Conservation (phyloP, 805 yeast species). For the Yamadazyma takamatsuzukensis region DNA sequence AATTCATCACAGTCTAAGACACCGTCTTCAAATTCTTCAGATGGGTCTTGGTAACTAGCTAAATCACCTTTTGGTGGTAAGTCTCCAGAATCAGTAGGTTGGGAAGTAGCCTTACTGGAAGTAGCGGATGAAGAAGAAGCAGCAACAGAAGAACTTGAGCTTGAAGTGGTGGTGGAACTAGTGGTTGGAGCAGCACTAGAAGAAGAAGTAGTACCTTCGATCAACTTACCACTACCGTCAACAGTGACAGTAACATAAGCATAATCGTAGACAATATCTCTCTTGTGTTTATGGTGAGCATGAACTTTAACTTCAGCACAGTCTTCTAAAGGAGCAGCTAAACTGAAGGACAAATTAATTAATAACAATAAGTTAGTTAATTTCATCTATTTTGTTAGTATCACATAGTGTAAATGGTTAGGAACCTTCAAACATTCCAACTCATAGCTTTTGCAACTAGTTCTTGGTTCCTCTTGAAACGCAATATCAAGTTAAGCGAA, state of each 20-base stretch:
- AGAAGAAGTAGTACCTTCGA: constrained; percentile 20
- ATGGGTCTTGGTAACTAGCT: constrained; percentile 44
- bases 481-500: no score
- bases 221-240: constrained; percentile 39
- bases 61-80: constrained; percentile 46
- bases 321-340: constrained; percentile 14
- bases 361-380: constrained; percentile 10
- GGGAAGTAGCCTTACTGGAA: constrained; percentile 25
- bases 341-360: constrained; percentile 3
- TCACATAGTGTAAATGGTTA: not conserved
- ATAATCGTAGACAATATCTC: constrained; percentile 49
- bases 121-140: constrained; percentile 12
- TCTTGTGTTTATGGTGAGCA: constrained; percentile 59
- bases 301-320: constrained; percentile 31
- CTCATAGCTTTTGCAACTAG: no score
- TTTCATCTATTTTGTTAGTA: constrained; percentile 12
- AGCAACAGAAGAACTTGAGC: constrained; percentile 16
- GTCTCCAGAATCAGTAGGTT: constrained; percentile 22
- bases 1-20: constrained; percentile 61
- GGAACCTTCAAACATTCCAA: no score
- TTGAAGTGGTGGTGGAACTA: constrained; percentile 10
- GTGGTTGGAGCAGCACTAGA: constrained; percentile 16
- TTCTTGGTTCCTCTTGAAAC: no score
- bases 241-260: constrained; percentile 42
- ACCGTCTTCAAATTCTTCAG: constrained; percentile 63